Evolutionary conservation across 2,329 filamentous ascomycete species (phyloP).

Genomic region (Colletotrichum tropicicola): DNA sequence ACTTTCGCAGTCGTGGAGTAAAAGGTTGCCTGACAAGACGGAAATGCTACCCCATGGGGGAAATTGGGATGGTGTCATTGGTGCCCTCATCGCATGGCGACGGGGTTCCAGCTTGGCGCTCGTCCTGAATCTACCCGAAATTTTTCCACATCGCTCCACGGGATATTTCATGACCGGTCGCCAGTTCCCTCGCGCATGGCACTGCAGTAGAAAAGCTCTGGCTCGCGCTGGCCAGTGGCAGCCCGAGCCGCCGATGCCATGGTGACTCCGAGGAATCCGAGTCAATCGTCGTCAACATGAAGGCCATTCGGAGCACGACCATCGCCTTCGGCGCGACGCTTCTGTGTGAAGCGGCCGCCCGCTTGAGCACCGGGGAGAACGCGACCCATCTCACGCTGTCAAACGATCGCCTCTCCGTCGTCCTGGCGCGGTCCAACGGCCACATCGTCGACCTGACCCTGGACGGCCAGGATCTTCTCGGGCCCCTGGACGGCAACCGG

Average conservation of each 20-base stretch:
- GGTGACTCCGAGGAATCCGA: not conserved
- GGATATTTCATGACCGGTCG: not conserved
- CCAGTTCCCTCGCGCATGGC: not conserved
- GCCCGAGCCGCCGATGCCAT: not conserved
- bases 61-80: not conserved
- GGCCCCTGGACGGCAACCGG: constrained; percentile 38
- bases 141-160: not conserved
- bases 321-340: not conserved
- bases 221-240: not conserved
- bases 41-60: not conserved
- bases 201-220: not conserved
- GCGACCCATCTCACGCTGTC: constrained; percentile 42
- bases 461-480: constrained; percentile 59
- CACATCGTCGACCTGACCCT: constrained; percentile 44
- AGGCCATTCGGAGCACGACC: not conserved
- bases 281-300: not conserved
- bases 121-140: not conserved
- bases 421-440: constrained; percentile 45
- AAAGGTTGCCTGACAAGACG: too few relatives aligned
- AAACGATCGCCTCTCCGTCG: constrained; percentile 47
- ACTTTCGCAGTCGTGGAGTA: too few relatives aligned
- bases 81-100: not conserved
- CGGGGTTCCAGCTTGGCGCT: not conserved
- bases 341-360: not conserved
- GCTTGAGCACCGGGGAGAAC: constrained; percentile 35